phyloP scores from a whole-genome alignment of 2,329 filamentous ascomycete genomes.

The Cladophialophora carrionii region DNA sequence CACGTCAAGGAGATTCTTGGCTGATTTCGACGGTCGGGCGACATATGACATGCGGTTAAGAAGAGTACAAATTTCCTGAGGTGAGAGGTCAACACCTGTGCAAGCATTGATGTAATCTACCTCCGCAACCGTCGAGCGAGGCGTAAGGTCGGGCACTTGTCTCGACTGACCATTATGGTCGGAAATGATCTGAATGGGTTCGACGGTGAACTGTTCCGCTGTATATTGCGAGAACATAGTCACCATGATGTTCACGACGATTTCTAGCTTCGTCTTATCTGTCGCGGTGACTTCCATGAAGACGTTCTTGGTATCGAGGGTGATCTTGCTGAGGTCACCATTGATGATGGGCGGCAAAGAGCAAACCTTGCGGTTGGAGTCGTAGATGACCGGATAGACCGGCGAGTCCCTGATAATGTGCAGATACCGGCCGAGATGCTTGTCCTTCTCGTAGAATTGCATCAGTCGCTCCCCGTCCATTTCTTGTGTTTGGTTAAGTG shows the following conservation, averaged over 20 bases:
- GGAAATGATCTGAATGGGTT: conserved; percentile 89
- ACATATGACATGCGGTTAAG: conserved; percentile 86
- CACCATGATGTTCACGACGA: conserved; percentile 93
- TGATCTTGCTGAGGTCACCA: conserved; percentile 95
- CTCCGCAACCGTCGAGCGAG: conserved; percentile 77
- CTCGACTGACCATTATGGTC: conserved; percentile 85
- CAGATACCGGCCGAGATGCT: conserved; percentile 84
- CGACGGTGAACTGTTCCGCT: conserved; percentile 84
- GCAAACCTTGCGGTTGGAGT: conserved; percentile 82
- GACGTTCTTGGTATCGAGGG: conserved; percentile 84
- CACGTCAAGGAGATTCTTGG: conserved; percentile 75
- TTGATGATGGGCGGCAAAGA: conserved; percentile 98
- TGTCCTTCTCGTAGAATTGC: conserved; percentile 92
- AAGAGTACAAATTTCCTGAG: conserved; percentile 75
- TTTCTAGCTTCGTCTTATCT: conserved; percentile 93
- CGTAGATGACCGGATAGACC: conserved; percentile 94
- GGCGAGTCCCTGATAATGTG: conserved; percentile 93
- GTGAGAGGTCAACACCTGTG: conserved; percentile 76
- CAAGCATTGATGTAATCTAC: conserved; percentile 93
- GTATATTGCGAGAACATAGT: conserved; percentile 97
- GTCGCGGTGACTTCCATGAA: conserved; percentile 97
- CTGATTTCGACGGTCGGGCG: conserved; percentile 72
- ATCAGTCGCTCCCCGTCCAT: conserved; percentile 90
- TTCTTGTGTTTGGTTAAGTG: conserved; percentile 86
- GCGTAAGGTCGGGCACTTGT: conserved; percentile 77